phyloP scores from a whole-genome alignment of 495 filamentous ascomycete species.

The Friedmanniomyces simplex region DNA sequence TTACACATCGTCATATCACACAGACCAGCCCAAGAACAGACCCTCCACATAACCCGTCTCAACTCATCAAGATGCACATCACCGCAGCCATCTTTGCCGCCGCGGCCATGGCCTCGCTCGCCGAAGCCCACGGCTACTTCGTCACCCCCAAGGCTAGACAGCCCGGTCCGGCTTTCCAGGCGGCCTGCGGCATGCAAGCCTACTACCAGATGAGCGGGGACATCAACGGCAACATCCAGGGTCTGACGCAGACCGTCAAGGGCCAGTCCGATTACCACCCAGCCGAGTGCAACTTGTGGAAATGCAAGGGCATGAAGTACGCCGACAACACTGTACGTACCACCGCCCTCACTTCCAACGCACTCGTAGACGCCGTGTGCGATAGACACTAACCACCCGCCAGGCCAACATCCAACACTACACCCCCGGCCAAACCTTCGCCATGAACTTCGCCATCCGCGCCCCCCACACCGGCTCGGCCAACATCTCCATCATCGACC shows the following conservation, averaged over 20 bases:
- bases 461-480: slow-evolving; percentile 57
- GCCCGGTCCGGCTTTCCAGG: slow-evolving; percentile 48
- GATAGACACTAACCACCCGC: too few species aligned
- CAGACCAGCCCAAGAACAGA: neutral
- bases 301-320: slow-evolving; percentile 65
- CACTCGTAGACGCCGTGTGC: too few species aligned
- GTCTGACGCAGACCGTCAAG: slow-evolving; percentile 48
- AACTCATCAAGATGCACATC: slow-evolving; percentile 12
- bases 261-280: slow-evolving; percentile 47
- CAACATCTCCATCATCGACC: slow-evolving; percentile 50
- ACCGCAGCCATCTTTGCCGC: slow-evolving; percentile 25
- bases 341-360: too few species aligned
- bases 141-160: slow-evolving; percentile 46
- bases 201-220: slow-evolving; percentile 49
- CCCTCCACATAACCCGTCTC: neutral
- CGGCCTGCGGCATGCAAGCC: slow-evolving; percentile 54
- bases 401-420: slow-evolving; percentile 48
- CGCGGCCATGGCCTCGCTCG: slow-evolving; percentile 42
- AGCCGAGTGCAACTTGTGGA: slow-evolving; percentile 51
- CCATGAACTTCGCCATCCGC: slow-evolving; percentile 48
- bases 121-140: slow-evolving; percentile 54
- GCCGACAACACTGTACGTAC: slow-evolving; percentile 45
- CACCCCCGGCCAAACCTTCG: slow-evolving; percentile 48
- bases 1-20: too few species aligned
- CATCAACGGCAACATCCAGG: slow-evolving; percentile 60